Evolutionary conservation across 306 rosid species (phyloP).

Genomic region (Cucurbita argyrosperma): DNA sequence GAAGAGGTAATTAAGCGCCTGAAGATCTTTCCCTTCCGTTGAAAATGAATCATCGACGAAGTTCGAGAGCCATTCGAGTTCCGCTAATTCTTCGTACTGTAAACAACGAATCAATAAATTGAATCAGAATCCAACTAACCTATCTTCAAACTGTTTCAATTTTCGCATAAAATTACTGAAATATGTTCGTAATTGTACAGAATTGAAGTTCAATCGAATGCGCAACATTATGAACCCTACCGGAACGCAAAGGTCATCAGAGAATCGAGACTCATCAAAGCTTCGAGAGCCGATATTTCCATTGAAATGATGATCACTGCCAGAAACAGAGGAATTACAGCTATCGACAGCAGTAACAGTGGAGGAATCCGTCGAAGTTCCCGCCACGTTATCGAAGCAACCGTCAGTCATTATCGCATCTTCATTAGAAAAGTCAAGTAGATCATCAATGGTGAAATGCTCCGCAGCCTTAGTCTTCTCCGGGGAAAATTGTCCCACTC

Average conservation of each 20-base stretch:
- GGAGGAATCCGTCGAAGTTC: constrained; percentile 50
- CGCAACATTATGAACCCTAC: not conserved
- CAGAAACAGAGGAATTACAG: constrained; percentile 60
- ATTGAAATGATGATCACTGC: constrained; percentile 33
- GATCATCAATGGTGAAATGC: constrained; percentile 70
- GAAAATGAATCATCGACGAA: constrained; percentile 89
- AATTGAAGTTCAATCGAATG: not conserved
- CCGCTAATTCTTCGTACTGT: constrained; percentile 83
- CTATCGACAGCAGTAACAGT: constrained; percentile 57
- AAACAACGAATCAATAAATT: not conserved
- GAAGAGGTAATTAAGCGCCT: constrained; percentile 44
- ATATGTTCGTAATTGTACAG: not conserved
- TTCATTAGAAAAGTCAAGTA: constrained; percentile 72
- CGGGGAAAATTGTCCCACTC: constrained; percentile 27
- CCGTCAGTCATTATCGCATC: constrained; percentile 52
- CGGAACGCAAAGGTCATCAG: constrained; percentile 47
- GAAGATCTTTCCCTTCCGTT: constrained; percentile 46
- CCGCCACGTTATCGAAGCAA: constrained; percentile 52
- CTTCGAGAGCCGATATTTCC: constrained; percentile 32
- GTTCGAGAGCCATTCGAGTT: constrained; percentile 93
- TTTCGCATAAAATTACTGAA: not conserved
- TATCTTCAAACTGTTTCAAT: not conserved
- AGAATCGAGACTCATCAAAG: constrained; percentile 45
- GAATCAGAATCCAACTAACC: not conserved
- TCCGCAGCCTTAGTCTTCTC: constrained; percentile 48